phyloP scores from a whole-genome alignment of 768 basidiomycete species.

The Tephrocybe sp. region DNA sequence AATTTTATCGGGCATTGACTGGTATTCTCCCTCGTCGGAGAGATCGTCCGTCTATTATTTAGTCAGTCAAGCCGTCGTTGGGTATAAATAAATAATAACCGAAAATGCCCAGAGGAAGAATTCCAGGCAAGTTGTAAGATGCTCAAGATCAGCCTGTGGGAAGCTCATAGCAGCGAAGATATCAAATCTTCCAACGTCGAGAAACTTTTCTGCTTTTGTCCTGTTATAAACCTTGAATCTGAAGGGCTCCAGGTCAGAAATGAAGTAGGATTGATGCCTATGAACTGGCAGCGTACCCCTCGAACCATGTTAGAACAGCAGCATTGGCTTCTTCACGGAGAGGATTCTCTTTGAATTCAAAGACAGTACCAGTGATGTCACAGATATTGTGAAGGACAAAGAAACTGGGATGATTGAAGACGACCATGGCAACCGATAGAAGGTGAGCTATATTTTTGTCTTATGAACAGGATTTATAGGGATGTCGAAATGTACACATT shows the following conservation, averaged over 20 bases:
- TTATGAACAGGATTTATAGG: no score
- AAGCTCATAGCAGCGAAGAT: conserved; percentile 20
- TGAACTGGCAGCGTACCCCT: neutral
- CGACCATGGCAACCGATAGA: conserved; percentile 4
- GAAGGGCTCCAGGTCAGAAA: neutral
- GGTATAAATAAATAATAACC: no score
- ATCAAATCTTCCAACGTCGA: conserved; percentile 19
- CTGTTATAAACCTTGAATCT: conserved; percentile 12
- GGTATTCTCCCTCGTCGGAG: conserved; percentile 23
- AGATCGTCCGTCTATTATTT: conserved; percentile 23
- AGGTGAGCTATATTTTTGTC: no score
- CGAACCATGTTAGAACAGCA: conserved; percentile 10
- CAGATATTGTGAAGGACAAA: conserved; percentile 10
- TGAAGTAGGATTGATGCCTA: no score
- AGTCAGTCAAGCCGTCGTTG: no score
- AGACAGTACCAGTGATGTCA: conserved; percentile 10
- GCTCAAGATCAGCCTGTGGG: conserved; percentile 19
- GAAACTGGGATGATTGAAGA: conserved; percentile 3
- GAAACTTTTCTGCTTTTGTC: conserved; percentile 10
- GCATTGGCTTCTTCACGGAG: conserved; percentile 2
- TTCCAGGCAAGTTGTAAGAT: conserved; percentile 23
- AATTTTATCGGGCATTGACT: conserved; percentile 21
- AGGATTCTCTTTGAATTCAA: conserved; percentile 12
- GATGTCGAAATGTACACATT: no score
- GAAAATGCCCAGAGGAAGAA: conserved; percentile 27